Evolutionary conservation across 495 filamentous ascomycete species (phyloP), one percentile per base, ranked within the genome.

Genomic region (Penicillium verhagenii): DNA sequence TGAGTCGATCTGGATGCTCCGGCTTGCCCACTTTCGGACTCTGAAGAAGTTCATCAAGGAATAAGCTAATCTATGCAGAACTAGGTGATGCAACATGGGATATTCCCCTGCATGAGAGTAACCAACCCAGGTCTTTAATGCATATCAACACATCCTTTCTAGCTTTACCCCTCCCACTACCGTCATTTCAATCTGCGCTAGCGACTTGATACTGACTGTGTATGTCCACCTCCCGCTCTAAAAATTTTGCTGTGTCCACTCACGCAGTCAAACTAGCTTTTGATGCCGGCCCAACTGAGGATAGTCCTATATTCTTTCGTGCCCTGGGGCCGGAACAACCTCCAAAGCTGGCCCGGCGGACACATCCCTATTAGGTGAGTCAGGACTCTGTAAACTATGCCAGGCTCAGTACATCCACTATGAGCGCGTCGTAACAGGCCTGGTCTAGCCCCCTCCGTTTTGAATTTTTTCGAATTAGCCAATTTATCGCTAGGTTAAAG

Each of bases 1-100:
- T 33, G 49, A 37, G 31, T 52, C 21, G 54, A 52, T 38, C 29
- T 21, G 38, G 28, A 49, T 44, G 33, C 39, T 37, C 49, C 37
- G 40, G 23, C 49, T 52, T 43, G 4, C 49, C 49, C 38, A 25
- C 6, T 8, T 19, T 38, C 37, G 24, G 21, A 37, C 28, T 50
- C 47, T 50, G 47, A 31, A 50, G 47, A 50, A 37, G 42, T 45
- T 45, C 20, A 45, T 45, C 42, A 25, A 28, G 23, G 23, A 25
- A 14, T 2, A 26, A 45, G 21, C 42, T 45, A 45, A 4, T 24
- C 42, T 44, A 11, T n/a, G 42, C 42, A 24, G 42, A 24, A 26
- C 11, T 10, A 20, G 11, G 6, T 21, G 18, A 42, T 42, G 11
- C 10, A 8, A 42, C 38, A 8, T 21, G 20, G 21, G 38, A 19